Evolutionary conservation across 1,284 basidiomycete genomes (phyloP), one percentile per base, ranked within the genome.

Genomic region (Cutaneotrichosporon curvatum): DNA sequence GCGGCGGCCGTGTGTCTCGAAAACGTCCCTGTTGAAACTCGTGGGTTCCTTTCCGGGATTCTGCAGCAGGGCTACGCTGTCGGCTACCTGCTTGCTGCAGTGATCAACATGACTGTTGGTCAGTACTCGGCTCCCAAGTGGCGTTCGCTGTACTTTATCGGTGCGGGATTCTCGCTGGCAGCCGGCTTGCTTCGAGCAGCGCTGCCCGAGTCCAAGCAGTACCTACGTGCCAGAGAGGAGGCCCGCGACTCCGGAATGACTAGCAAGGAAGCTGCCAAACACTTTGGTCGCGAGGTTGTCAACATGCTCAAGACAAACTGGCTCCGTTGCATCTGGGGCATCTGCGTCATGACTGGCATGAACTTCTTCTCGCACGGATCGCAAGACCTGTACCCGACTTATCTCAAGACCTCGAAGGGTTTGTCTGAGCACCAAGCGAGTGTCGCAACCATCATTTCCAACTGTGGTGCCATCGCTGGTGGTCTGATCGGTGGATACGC

Each of bases 281-380:
- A 81, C 2, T 96, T 95, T 75, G 33, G 89, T 18, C 74, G 71
- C 37, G 87, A 92, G 65, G 77, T 45, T 67, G 76, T 68, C 67
- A 71, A 61, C 45, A 95, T 95, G 84, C 73, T 96, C 50, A 86
- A 81, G 73, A 73, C 65, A 3, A 87, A 96, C 67, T 95, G 63
- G 91, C 59, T 83, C 15, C 70, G 87, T 23, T 88, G 83, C 68
- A 82, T 96, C 51, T 96, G 92, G 66, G 85, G 84, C 2, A 63
- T 78, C 38, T 63, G 73, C 37, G 59, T 75, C 47, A 74, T 76
- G 74, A 72, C 71, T 9, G 68, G 69, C 7, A 90, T 95, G 79
- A 95, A 92, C 75, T 96, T 96, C 77, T 75, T 92, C 53, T 86
- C 85, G 4, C 88, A 91, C 70, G 87, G 86, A 14, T 87, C 84